Evolutionary conservation across 75 land plant species (phyloP), one percentile per base, ranked within the genome.

Genomic region (Cupressus sempervirens): DNA sequence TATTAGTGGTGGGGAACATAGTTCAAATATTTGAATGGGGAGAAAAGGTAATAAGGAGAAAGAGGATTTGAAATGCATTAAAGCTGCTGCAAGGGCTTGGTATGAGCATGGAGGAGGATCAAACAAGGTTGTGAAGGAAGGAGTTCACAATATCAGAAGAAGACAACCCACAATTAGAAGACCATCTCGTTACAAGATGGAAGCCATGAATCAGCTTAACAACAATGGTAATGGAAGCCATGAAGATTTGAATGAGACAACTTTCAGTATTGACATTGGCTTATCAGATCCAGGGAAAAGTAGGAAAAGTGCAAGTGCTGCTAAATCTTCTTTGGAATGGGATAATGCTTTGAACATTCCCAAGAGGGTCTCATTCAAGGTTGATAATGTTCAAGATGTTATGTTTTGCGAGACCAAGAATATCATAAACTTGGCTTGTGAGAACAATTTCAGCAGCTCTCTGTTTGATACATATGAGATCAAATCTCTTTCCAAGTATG

Each of bases 381-480:
- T 70, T 32, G 74, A 70, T 32, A 70, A 70, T 70, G 68, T 26
- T 6, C 68, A 65, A 4, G 68, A 65, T 26, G 74, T 32, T 32
- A 30, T 79, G 43, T 43, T 82, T 10, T 35, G 23, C 8, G 83
- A 82, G 30, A 82, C 62, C 83, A 82, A 82, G 65, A 82, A 82
- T 2, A 82, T 82, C 3, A 82, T 82, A 38, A 52, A 20, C 23
- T 53, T 32, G 83, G 83, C 83, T 6, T 82, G 26, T 15, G 50
- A 16, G 40, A 53, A 82, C 35, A 29, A 82, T 53, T 82, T 82
- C 83, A 82, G 83, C 62, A 82, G 83, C 62, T 82, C 83, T 48
- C 65, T 82, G 56, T 82, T 82, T 82, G 83, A 82, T 35, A 13
- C 62, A 1, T 82, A 82, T 35, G 83, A 82, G 62, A 82, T 82